A percentile compares a stretch with the other conserved stretches of the same genome.
phyloP scores from a whole-genome alignment of 352 stramenopile genomes.

The Thalassiosira hispida region DNA sequence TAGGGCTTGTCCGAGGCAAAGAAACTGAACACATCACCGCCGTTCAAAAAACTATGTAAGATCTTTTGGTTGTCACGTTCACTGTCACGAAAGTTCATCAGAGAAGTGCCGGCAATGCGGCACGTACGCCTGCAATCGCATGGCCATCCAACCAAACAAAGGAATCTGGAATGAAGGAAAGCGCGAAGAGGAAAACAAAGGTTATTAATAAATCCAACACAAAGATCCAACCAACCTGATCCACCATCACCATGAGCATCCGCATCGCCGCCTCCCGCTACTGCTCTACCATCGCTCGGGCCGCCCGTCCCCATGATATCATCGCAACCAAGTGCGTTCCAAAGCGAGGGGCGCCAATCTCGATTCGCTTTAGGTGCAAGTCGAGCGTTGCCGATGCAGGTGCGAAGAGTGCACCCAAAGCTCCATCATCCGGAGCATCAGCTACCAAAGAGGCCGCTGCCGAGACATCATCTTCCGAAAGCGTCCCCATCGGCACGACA shows the following conservation, averaged over 20 bases:
- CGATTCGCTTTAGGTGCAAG: slow-evolving; percentile 13
- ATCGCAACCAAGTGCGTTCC: slow-evolving; percentile 7
- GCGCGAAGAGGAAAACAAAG: too few relatives aligned
- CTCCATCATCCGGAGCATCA: neutral
- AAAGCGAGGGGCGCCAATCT: neutral
- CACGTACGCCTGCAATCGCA: too few relatives aligned
- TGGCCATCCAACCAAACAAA: too few relatives aligned
- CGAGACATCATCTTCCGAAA: neutral
- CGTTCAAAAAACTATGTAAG: too few relatives aligned
- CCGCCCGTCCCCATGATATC: neutral
- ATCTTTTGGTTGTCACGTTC: too few relatives aligned
- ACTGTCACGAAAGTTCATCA: too few relatives aligned
- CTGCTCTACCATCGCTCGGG: slow-evolving; percentile 5
- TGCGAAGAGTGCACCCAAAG: slow-evolving; percentile 4
- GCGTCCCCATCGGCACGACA: slow-evolving; percentile 55
- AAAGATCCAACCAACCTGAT: too few relatives aligned
- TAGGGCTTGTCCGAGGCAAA: too few relatives aligned
- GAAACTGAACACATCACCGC: too few relatives aligned
- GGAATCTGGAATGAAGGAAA: too few relatives aligned
- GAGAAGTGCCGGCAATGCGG: too few relatives aligned
- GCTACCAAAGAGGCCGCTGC: slow-evolving; percentile 2
- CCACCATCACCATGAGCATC: slow-evolving; percentile 7
- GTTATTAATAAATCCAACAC: too few relatives aligned
- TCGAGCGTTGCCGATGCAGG: neutral
- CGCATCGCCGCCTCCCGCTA: slow-evolving; percentile 5